Base-by-base conservation (phyloP, 192 early-diverging fungal species). In the Umbelopsis sp. region DNA sequence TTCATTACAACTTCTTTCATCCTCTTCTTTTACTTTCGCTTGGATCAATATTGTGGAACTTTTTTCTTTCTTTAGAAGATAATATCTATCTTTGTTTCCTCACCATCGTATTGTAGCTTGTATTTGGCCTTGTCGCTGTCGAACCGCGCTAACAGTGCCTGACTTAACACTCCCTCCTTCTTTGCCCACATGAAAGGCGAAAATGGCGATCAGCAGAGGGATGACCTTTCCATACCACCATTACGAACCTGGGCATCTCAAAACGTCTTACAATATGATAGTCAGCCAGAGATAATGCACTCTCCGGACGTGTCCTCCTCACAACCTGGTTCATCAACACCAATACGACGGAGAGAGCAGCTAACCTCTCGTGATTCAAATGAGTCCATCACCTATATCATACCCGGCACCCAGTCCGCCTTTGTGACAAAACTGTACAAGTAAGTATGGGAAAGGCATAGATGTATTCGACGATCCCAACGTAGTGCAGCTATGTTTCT, bases 371-470 rank as follows among this genome's bases (percentile, higher is more conserved):
- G 56, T 20, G 56, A 62, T 34, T 62, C 56, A 11, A 62, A 26
- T 26, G 56, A 62, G n/a, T 62, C 56, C 56, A 62, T 62, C 31
- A 62, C 56, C 12, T 62, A 62, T 62, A 62, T 62, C 56, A 62
- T 62, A 34, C 45, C 45, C 26, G 29, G 43, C n/a, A 69, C 67
- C 11, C 67, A 69, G 47, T 32, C 67, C 5, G 67, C 67, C 0
- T 69, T 69, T 47, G 45, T 69, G 21, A 49, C 29, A n/a, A 69
- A 69, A 69, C 47, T 69, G 47, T 69, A 69, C 67, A 69, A 69
- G 67, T 69, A 69, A 50, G 45, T 54, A 3, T 16, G 25, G 25
- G 12, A 54, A 10, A 54, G 25, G 25, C 12, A 25, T 54, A n/a
- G n/a, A n/a, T n/a, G n/a, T n/a, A n/a, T n/a, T n/a, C n/a, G n/a